phyloP scores from a whole-genome alignment of 305 asterid genomes.

The Fraxinus paxiana region DNA sequence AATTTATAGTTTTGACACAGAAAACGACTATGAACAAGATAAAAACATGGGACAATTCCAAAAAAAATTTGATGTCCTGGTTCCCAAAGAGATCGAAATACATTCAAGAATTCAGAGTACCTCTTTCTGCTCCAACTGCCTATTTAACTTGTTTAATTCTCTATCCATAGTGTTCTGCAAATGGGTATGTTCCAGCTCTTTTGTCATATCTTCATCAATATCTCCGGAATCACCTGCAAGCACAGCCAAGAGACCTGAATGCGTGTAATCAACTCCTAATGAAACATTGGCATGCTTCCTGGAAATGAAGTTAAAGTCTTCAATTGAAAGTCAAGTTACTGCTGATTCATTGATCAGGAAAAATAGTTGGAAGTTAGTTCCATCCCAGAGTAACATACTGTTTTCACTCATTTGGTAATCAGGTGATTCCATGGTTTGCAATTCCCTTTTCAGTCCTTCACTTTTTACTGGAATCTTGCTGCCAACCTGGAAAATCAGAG shows the following conservation, averaged over 20 bases:
- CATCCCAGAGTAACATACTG: slow-evolving; percentile 42
- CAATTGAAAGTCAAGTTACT: background rate
- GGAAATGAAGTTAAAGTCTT: background rate
- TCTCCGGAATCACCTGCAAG: slow-evolving; percentile 70
- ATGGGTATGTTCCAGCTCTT: slow-evolving; percentile 90
- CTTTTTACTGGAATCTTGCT: slow-evolving; percentile 50
- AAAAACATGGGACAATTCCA: background rate
- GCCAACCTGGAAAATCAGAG: slow-evolving; percentile 35
- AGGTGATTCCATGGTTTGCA: slow-evolving; percentile 76
- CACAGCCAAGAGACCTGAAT: slow-evolving; percentile 2
- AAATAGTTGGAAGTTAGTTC: background rate
- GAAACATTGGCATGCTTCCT: background rate
- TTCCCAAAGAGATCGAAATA: background rate
- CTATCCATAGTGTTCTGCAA: slow-evolving; percentile 88
- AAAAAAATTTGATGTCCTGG: background rate
- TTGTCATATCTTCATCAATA: slow-evolving; percentile 78
- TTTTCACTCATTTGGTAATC: slow-evolving; percentile 87
- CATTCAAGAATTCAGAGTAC: slow-evolving; percentile 34
- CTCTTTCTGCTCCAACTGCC: slow-evolving; percentile 88
- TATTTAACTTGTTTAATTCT: slow-evolving; percentile 73
- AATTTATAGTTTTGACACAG: background rate
- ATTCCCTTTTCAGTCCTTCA: slow-evolving; percentile 83
- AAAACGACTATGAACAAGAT: background rate
- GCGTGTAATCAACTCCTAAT: background rate
- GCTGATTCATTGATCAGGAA: background rate